Conservation (phyloP, 345 rosid species). For the Dipteronia dyeriana region DNA sequence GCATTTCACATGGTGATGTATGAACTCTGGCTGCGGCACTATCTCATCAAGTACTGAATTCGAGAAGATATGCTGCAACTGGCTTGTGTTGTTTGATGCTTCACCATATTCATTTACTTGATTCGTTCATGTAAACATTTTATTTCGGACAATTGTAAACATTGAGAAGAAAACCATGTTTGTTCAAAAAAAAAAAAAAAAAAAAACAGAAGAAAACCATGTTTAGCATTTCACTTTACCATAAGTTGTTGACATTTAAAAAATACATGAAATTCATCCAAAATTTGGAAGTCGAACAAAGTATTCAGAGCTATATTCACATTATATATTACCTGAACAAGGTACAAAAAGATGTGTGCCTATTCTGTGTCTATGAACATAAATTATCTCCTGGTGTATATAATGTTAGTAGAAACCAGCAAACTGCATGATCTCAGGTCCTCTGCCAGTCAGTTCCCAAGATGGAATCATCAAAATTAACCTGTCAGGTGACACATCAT, state of each 20-base stretch:
- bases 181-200: not conserved
- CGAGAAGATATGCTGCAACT: not conserved
- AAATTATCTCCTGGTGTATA: conserved; percentile 13
- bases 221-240: not conserved
- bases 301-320: not conserved
- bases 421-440: conserved; percentile 21
- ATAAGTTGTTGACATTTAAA: not conserved
- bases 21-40: conserved; percentile 53
- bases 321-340: conserved; percentile 10
- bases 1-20: conserved; percentile 63
- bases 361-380: conserved; percentile 10
- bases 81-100: not conserved
- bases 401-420: conserved; percentile 31
- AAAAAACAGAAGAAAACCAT: not conserved
- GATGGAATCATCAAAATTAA: conserved; percentile 34
- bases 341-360: not conserved
- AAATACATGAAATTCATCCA: not conserved
- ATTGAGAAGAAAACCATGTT: not conserved
- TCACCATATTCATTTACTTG: not conserved
- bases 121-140: too few relatives aligned
- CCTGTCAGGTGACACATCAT: conserved; percentile 20
- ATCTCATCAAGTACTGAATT: conserved; percentile 41
- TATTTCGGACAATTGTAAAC: not conserved
- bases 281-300: not conserved
- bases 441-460: conserved; percentile 30